Conservation (phyloP, 108 stramenopile genomes). For the Skeletonema costatum region DNA sequence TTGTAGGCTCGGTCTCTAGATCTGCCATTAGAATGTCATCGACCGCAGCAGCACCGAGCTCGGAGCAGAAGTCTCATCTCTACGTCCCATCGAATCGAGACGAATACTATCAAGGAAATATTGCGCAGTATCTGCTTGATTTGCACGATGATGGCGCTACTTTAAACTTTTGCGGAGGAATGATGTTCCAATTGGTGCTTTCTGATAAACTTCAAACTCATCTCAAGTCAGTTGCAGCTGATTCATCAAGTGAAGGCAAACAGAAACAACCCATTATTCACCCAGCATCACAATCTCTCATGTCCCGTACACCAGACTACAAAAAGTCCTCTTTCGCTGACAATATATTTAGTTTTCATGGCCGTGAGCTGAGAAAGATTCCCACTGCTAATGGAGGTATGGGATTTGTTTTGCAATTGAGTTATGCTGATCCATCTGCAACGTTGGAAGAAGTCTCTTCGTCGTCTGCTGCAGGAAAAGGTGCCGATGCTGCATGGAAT, state of each 20-base stretch:
- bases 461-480: not conserved
- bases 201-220: constrained; percentile 57
- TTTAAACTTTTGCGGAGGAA: constrained; percentile 82
- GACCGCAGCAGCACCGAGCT: constrained; percentile 3
- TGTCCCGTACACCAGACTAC: constrained; percentile 61
- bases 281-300: constrained; percentile 45
- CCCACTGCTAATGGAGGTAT: constrained; percentile 72
- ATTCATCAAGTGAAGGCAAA: not conserved
- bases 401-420: constrained; percentile 78
- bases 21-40: not conserved
- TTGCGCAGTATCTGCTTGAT: constrained; percentile 78
- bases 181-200: constrained; percentile 81
- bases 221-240: constrained; percentile 37
- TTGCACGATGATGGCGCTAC: constrained; percentile 64
- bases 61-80: constrained; percentile 18
- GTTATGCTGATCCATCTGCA: constrained; percentile 42
- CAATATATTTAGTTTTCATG: constrained; percentile 68
- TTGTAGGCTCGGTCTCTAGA: not conserved
- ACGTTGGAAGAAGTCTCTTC: not conserved
- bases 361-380: constrained; percentile 76
- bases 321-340: constrained; percentile 56
- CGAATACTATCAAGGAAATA: constrained; percentile 43
- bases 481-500: constrained; percentile 28
- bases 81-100: constrained; percentile 44
- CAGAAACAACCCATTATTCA: constrained; percentile 43